Base-by-base conservation (phyloP, 208 protist species). In the Naegleria gruberi region DNA sequence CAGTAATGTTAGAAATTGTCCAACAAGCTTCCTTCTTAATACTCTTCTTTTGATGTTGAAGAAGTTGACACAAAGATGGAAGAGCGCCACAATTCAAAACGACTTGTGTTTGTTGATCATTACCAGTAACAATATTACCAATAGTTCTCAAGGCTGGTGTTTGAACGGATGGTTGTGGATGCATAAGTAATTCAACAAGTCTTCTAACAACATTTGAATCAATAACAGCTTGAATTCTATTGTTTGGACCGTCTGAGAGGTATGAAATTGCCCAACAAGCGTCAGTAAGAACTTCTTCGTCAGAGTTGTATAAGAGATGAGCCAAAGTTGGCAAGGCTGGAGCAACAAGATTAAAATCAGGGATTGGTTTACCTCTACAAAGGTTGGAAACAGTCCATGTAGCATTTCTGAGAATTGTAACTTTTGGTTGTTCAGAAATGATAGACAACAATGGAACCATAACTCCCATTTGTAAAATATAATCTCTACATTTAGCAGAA, bases 1-100 rank as follows among this genome's bases (percentile, higher is more conserved):
- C 98, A 34, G 98, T 98, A 85, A 99, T 99, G 96, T 99, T 99
- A 23, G 98, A 99, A 87, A 99, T 95, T 10, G 98, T 98, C 98
- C 98, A 99, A 94, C 97, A 99, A 37, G 97, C 96, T 93, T 99
- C 98, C 94, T 99, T 99, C 37, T 95, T 94, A 77, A 99, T 97
- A 73, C 94, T 93, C 55, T 95, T 95, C 90, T 97, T 96, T 23
- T 90, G 90, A 91, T 95, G 93, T 51, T 90, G 90, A 47, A 99
- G 93, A 37, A 99, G 93, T 23, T 92, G 85, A 0, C 82, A 88
- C 23, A 99, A 92, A 55, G 89, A 81, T 12, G 91, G 82, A 12
- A 99, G 94, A 23, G 93, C 95, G 7, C 94, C 94, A 46, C 91
- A 91, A 94, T 99, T 98, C 91, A 99, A 95, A 82, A 99, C 93